phyloP scores from a whole-genome alignment of 2,329 filamentous ascomycete genomes.

The Coniochaeta prunicola region DNA sequence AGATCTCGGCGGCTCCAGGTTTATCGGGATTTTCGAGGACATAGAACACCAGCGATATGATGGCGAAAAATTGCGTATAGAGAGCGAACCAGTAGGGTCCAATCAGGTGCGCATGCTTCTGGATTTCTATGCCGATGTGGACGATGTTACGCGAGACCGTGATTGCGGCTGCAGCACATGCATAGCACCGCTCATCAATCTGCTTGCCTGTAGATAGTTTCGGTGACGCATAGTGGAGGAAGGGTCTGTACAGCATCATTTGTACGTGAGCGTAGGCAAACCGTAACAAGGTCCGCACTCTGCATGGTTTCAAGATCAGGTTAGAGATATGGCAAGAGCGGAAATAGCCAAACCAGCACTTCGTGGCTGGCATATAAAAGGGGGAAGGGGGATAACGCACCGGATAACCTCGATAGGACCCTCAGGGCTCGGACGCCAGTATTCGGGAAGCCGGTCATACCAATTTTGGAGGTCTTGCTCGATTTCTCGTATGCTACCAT shows the following conservation, averaged over 20 bases:
- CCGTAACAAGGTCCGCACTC: constrained; percentile 66
- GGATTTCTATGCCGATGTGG: constrained; percentile 72
- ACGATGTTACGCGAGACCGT: constrained; percentile 66
- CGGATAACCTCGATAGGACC: constrained; percentile 67
- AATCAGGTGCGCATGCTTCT: constrained; percentile 65
- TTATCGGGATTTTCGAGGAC: constrained; percentile 75
- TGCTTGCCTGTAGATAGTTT: constrained; percentile 46
- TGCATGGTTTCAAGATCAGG: constrained; percentile 16
- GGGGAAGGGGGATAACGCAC: constrained; percentile 39
- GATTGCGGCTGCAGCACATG: constrained; percentile 57
- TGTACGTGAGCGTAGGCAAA: constrained; percentile 80
- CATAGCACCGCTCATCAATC: constrained; percentile 72
- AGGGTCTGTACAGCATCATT: constrained; percentile 75
- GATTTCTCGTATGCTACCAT: constrained; percentile 55
- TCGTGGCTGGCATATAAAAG: background rate
- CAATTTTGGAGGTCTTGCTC: constrained; percentile 57
- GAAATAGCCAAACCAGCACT: constrained; percentile 3
- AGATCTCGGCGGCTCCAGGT: constrained; percentile 65
- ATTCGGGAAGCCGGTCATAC: constrained; percentile 62
- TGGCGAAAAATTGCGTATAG: constrained; percentile 35
- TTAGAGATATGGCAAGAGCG: background rate
- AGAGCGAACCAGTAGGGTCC: constrained; percentile 84
- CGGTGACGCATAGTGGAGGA: constrained; percentile 74
- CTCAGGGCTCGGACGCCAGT: constrained; percentile 73
- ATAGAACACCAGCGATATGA: constrained; percentile 73